Evolutionary conservation across 495 filamentous ascomycete species (phyloP).

Genomic region (Elaphomyces granulatus): DNA sequence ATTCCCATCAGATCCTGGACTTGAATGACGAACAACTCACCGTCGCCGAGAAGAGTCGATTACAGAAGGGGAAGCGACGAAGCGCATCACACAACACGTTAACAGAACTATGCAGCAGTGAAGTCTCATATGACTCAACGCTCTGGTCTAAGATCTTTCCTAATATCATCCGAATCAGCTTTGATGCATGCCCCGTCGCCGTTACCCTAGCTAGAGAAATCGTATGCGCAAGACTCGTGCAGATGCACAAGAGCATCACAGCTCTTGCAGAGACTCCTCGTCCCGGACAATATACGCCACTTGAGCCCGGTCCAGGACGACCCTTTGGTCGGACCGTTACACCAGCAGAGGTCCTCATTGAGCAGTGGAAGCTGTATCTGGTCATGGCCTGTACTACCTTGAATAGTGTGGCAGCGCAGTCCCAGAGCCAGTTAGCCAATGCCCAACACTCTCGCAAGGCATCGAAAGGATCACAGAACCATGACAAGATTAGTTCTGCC

Average conservation of each 20-base stretch:
- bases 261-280: constrained; percentile 60
- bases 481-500: constrained; percentile 79
- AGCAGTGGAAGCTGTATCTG: constrained; percentile 98
- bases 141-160: constrained; percentile 98
- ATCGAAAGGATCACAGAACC: constrained; percentile 57
- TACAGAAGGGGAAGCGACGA: constrained; percentile 80
- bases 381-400: constrained; percentile 95
- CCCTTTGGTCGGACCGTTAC: constrained; percentile 46
- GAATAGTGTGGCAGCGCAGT: constrained; percentile 61
- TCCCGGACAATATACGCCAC: constrained; percentile 40
- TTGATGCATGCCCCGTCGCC: constrained; percentile 79
- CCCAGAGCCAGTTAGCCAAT: constrained; percentile 40
- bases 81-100: constrained; percentile 73
- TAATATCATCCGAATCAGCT: constrained; percentile 81
- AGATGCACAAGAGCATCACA: constrained; percentile 76
- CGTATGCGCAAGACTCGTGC: constrained; percentile 77
- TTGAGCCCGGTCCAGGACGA: constrained; percentile 36
- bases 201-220: constrained; percentile 81
- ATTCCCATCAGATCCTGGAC: constrained; percentile 75
- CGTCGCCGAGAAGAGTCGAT: constrained; percentile 77
- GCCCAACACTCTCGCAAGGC: constrained; percentile 73
- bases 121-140: constrained; percentile 85
- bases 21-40: constrained; percentile 87
- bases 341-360: constrained; percentile 74
- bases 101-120: constrained; percentile 89